Evolutionary conservation across 2,329 filamentous ascomycete genomes (phyloP), one percentile per base, ranked within the genome.

Genomic region (Celoporthe dispersa): DNA sequence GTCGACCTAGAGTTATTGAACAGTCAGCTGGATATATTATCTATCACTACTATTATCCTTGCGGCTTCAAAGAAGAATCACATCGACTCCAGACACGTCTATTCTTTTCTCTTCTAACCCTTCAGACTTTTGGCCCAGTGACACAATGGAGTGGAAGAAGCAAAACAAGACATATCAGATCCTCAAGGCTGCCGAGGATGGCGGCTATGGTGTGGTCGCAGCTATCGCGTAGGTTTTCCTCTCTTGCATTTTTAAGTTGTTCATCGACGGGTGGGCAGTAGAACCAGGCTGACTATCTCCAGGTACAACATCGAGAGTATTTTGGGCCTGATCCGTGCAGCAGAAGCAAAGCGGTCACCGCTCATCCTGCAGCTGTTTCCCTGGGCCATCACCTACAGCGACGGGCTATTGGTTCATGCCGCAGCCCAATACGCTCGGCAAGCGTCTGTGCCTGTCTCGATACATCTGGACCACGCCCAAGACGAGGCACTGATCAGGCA

Each of bases 321-420:
- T 73, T 81, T 91, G 19, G 76, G 71, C 73, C 79, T 79, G 68
- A 75, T 79, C 16, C 79, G 80, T 1, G 87, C 88, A 0, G 87
- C 86, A 0, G 83, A 86, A 73, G 81, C 83, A 4, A 81, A 87
- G 64, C 82, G 82, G 0, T 91, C 91, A 70, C 86, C 84, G 37
- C 89, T 91, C 31, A 90, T 91, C 79, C 87, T 92, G 76, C 88
- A 90, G 55, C 85, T 92, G 74, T 92, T 92, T 77, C 90, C 90
- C n/a, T 92, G 90, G 90, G 88, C 89, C 0, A 82, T 91, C 57
- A 83, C 87, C 67, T 91, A 89, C 80, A 87, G 87, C 22, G 83
- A 85, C 67, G 81, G 82, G 1, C 76, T 86, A 41, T 81, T 88
- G 31, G 82, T 87, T 3, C 82, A 84, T 74, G 82, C 84, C 37